Base-by-base conservation (phyloP, 163 green algal genomes). In the Chlamydomonas reinhardtii region DNA sequence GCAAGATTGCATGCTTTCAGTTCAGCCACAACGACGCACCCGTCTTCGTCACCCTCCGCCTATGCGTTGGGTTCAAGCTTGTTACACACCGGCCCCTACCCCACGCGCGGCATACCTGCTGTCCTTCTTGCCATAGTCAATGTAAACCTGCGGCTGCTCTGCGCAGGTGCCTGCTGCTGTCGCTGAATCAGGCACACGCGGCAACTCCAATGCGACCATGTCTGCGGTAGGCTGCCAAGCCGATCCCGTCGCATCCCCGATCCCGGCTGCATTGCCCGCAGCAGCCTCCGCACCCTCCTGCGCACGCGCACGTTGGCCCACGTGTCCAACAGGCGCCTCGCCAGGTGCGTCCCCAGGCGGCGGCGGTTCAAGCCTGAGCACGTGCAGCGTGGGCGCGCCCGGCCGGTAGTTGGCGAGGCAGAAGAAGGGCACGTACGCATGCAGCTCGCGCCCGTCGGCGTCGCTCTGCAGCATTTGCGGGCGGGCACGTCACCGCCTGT, bases 41-140 rank as follows among this genome's bases (percentile, higher is more conserved):
- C n/a, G n/a, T n/a, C n/a, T n/a, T n/a, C n/a, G n/a, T n/a, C n/a
- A n/a, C n/a, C n/a, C n/a, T n/a, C n/a, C n/a, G n/a, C n/a, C n/a
- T n/a, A n/a, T n/a, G n/a, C n/a, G n/a, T n/a, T n/a, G n/a, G n/a
- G n/a, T n/a, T n/a, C n/a, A n/a, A n/a, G n/a, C n/a, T n/a, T n/a
- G n/a, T n/a, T n/a, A n/a, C n/a, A n/a, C n/a, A n/a, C n/a, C n/a
- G n/a, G n/a, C n/a, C n/a, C n/a, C n/a, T n/a, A n/a, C n/a, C n/a
- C n/a, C n/a, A n/a, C n/a, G n/a, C n/a, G n/a, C n/a, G n/a, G n/a
- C n/a, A n/a, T n/a, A 88, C 86, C 89, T 82, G 73, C 89, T 93
- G 34, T 74, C 65, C 75, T 93, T 93, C 35, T 86, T 75, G n/a
- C 87, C 90, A 25, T 93, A 93, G 43, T 70, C 76, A 5, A 92